Base-by-base conservation (phyloP, 2,329 filamentous ascomycete genomes). In the Aureobasidium sp. region DNA sequence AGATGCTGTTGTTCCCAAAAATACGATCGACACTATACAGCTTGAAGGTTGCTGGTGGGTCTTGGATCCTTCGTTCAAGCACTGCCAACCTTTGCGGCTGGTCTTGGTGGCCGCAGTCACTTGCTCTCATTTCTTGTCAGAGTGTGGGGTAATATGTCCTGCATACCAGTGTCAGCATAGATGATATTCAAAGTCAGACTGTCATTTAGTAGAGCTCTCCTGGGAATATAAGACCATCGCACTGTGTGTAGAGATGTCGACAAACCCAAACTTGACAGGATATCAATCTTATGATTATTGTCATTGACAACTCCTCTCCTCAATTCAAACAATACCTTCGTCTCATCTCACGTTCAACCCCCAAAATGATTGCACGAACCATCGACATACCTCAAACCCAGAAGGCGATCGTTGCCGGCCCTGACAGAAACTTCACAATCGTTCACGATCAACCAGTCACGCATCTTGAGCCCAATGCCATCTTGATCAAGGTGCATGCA, bases 401-500 rank as follows among this genome's bases (percentile, higher is more conserved):
- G 20, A 34, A 25, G n/a, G 59, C 59, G n/a, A 34, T 62, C 45
- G 27, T 62, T n/a, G 48, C 51, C 20, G 59, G 52, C 5, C 39
- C 27, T 9, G 37, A 42, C 37, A 47, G 49, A 11, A 37, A 62
- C 11, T 45, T 53, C 34, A 41, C 37, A 17, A n/a, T 62, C 9
- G 27, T 34, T 3, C 25, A 55, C 39, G 36, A 44, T 31, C 29
- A 29, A 22, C 27, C 39, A 22, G 45, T 55, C 20, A 42, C 34
- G 7, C 12, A 37, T 17, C 49, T 62, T 17, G 31, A 27, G 5
- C 29, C 59, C 5, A 55, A 62, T 34, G 44, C 49, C 20, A 48
- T 62, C 59, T 27, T 62, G 9, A 20, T 62, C 48, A 55, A 55
- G 31, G 36, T 39, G 3, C 27, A 45, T 61, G 20, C 71, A 1